Conservation (phyloP, 1,284 basidiomycete genomes). For the Cryptococcus depauperatus region DNA sequence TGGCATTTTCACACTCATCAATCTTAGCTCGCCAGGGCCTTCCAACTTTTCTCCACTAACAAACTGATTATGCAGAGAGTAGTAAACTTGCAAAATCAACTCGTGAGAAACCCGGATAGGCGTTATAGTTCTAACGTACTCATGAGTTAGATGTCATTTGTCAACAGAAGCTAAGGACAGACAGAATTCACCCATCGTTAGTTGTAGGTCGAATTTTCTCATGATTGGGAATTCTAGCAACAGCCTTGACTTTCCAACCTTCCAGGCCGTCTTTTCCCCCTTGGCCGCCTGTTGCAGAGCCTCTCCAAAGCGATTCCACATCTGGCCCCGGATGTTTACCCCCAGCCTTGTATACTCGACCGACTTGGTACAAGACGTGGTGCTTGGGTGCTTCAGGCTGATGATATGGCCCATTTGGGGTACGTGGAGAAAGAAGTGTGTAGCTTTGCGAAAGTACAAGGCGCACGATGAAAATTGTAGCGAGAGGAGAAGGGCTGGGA, state of each 20-base stretch:
- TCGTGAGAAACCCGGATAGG: conserved; percentile 41
- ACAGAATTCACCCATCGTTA: conserved; percentile 38
- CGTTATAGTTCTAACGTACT: conserved; percentile 34
- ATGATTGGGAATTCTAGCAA: conserved; percentile 39
- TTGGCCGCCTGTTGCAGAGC: conserved; percentile 22
- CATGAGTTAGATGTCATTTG: conserved; percentile 9
- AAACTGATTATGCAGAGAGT: conserved; percentile 34
- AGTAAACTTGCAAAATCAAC: conserved; percentile 40
- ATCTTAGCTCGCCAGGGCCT: conserved; percentile 37
- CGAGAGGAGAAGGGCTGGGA: conserved; percentile 28
- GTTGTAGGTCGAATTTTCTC: conserved; percentile 42
- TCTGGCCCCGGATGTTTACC: conserved; percentile 24
- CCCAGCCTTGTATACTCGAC: conserved; percentile 24
- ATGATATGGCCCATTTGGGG: conserved; percentile 29
- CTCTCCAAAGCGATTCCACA: conserved; percentile 34
- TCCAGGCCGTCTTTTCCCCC: conserved; percentile 4
- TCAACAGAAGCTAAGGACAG: no score
- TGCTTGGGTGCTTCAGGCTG: conserved; percentile 27
- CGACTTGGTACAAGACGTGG: conserved; percentile 36
- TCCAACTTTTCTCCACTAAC: conserved; percentile 20
- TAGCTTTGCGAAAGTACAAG: conserved; percentile 37
- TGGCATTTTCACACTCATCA: conserved; percentile 34
- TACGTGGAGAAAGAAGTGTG: conserved; percentile 33
- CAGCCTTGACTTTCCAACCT: conserved; percentile 30
- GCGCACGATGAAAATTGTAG: conserved; percentile 41